Evolutionary conservation across 1,139 yeast species (phyloP).

Genomic region (Sugiyamaella japonica): DNA sequence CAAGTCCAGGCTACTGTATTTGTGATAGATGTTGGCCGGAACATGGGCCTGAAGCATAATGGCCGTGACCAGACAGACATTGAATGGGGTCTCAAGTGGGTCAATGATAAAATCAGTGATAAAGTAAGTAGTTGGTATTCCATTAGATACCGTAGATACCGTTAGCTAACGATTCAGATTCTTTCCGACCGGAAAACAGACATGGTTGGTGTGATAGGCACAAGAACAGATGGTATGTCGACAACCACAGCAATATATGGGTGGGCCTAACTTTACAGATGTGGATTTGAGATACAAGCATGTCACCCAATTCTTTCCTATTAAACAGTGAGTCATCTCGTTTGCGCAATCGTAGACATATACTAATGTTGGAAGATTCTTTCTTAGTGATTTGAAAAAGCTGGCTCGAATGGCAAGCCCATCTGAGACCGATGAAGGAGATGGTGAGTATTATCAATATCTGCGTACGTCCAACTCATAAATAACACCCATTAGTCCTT

Average conservation of each 20-base stretch:
- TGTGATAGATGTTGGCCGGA: constrained; percentile 52
- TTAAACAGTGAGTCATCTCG: constrained; percentile 4
- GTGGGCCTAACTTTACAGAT: constrained; percentile 1
- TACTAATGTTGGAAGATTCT: constrained; percentile 26
- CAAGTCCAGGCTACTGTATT: constrained; percentile 47
- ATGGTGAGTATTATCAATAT: constrained; percentile 19
- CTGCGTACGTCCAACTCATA: not conserved
- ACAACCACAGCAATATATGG: too few species aligned
- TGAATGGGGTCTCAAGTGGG: constrained; percentile 45
- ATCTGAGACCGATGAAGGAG: constrained; percentile 35
- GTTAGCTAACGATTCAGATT: constrained; percentile 27
- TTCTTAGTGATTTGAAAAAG: constrained; percentile 34
- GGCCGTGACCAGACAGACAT: constrained; percentile 40
- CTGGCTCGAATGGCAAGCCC: constrained; percentile 33
- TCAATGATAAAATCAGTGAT: constrained; percentile 46
- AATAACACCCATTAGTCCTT: constrained; percentile 22
- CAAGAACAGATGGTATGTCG: constrained; percentile 35
- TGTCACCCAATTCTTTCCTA: constrained; percentile 8
- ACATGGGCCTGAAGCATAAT: constrained; percentile 43
- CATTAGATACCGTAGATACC: not conserved
- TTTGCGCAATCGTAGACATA: not conserved
- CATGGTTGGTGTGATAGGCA: constrained; percentile 49
- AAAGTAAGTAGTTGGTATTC: constrained; percentile 40
- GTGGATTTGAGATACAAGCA: constrained; percentile 1
- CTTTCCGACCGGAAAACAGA: constrained; percentile 58